A percentile compares a stretch with the other conserved stretches of the same genome.
Evolutionary conservation across 2,329 filamentous ascomycete genomes (phyloP).

Genomic region (Diaporthe citrichinensis): DNA sequence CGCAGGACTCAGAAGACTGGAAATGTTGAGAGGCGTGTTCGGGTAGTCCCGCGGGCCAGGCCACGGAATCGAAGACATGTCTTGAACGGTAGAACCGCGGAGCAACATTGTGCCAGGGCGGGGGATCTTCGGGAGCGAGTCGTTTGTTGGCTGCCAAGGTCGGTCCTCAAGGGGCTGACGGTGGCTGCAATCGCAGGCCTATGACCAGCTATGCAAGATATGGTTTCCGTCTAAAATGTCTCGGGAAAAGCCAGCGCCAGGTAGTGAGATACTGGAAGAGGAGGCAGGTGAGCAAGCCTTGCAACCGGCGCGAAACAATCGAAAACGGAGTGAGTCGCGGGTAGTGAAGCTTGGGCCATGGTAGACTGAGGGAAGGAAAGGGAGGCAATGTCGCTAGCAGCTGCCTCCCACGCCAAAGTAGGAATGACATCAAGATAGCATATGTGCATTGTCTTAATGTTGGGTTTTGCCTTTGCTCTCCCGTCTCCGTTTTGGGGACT

Average conservation of each 20-base stretch:
- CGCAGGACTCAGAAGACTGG: not conserved
- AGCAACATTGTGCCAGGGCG: not conserved
- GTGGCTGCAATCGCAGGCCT: not conserved
- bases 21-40: not conserved
- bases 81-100: not conserved
- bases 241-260: not conserved
- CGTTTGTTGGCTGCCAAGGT: not conserved
- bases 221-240: not conserved
- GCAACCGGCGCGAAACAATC: not conserved
- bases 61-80: not conserved
- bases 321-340: conserved; percentile 25
- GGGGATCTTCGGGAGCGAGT: conserved; percentile 14
- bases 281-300: not conserved
- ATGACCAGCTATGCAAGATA: not conserved
- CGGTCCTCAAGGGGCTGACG: not conserved
- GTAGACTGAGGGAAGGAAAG: not conserved
- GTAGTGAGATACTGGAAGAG: not conserved
- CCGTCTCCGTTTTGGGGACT: conserved; percentile 1
- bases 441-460: not conserved
- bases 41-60: not conserved
- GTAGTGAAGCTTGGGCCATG: conserved; percentile 9
- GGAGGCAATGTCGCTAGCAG: conserved; percentile 4
- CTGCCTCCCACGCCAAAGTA: not conserved
- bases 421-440: not conserved
- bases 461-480: not conserved